phyloP scores from a whole-genome alignment of 2,329 filamentous ascomycete genomes.

The Colletotrichum phormii region DNA sequence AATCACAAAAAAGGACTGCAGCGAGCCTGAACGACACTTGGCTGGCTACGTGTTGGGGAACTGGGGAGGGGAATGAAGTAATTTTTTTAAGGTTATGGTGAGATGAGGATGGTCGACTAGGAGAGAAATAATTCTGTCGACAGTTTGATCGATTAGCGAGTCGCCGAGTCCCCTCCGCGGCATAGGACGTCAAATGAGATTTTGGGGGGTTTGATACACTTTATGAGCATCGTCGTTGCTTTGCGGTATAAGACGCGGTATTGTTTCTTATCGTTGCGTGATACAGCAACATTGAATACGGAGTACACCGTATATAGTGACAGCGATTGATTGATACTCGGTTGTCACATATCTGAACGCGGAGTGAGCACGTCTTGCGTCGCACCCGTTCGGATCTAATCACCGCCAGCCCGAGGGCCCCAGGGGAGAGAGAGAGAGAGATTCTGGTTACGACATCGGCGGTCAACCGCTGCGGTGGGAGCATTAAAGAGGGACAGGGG shows the following conservation, averaged over 20 bases:
- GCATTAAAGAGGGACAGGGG: conserved; percentile 17
- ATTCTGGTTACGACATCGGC: neutral
- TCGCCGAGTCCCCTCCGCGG: neutral
- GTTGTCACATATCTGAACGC: neutral
- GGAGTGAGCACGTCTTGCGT: neutral
- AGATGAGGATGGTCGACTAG: neutral
- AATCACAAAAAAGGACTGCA: neutral
- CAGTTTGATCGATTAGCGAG: conserved; percentile 23
- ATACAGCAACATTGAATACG: neutral
- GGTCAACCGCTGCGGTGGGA: neutral
- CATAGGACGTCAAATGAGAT: neutral
- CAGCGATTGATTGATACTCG: too few relatives aligned
- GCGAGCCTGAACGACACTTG: neutral
- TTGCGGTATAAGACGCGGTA: neutral
- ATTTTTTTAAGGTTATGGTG: neutral
- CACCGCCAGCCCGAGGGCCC: neutral
- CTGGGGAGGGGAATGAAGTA: neutral
- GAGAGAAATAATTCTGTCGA: neutral
- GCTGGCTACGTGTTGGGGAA: neutral
- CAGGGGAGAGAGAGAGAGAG: too few relatives aligned
- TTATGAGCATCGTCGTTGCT: neutral
- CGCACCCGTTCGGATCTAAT: neutral
- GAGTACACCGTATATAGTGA: too few relatives aligned
- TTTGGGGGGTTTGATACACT: neutral
- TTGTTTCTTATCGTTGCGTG: neutral